phyloP scores from a whole-genome alignment of 345 rosid genomes.

The Citropsis articulata region DNA sequence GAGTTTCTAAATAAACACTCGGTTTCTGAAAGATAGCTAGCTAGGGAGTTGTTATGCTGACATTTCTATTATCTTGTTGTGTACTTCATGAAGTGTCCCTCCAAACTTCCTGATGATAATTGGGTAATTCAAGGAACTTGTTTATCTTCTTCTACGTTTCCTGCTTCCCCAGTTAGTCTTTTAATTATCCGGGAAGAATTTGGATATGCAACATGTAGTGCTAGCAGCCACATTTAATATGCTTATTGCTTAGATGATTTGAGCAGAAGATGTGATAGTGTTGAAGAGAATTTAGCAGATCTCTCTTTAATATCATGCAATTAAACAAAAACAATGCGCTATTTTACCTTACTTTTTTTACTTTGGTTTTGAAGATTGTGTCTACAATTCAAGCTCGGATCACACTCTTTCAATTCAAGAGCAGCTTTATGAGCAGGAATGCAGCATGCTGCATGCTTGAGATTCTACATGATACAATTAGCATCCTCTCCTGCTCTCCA shows the following conservation, averaged over 20 bases:
- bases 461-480: too few species aligned
- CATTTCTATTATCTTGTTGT: conserved; percentile 1
- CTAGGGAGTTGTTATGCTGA: conserved; percentile 3
- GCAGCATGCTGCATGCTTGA: too few species aligned
- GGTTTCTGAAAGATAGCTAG: not conserved
- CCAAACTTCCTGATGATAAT: not conserved
- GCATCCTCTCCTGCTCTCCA: not conserved
- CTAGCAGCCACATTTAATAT: not conserved
- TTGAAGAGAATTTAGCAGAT: not conserved
- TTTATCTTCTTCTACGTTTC: not conserved
- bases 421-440: too few species aligned
- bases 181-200: not conserved
- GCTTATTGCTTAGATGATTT: not conserved
- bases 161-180: not conserved
- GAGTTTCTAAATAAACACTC: conserved; percentile 9
- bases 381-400: too few species aligned
- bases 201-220: not conserved
- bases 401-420: too few species aligned
- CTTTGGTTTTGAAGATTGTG: too few species aligned
- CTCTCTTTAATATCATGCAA: too few species aligned
- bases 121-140: conserved; percentile 4
- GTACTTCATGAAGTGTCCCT: conserved; percentile 1
- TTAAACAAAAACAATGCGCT: too few species aligned
- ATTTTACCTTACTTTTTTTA: too few species aligned
- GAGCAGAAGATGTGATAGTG: not conserved